phyloP scores from a whole-genome alignment of 352 stramenopile species.

The Pilasporangium apinafurcum region DNA sequence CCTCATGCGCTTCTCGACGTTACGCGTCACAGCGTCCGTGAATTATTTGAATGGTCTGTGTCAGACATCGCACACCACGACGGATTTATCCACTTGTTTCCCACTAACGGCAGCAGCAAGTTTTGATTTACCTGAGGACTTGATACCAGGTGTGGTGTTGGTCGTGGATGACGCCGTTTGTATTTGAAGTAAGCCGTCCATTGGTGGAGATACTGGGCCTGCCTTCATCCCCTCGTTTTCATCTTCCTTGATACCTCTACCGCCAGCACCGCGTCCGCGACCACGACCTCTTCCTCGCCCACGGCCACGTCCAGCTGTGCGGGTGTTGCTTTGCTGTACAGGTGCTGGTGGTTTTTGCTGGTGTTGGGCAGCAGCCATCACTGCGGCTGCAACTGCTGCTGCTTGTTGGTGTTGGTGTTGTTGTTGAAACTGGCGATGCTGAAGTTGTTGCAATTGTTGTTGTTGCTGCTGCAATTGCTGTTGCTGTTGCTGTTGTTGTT shows the following conservation, averaged over 20 bases:
- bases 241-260: slow-evolving; percentile 17
- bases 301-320: slow-evolving; percentile 3
- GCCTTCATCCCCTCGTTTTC: slow-evolving; percentile 20
- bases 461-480: slow-evolving; percentile 21
- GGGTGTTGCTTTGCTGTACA: slow-evolving; percentile 4
- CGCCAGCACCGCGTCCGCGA: slow-evolving; percentile 2
- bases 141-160: not conserved
- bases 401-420: slow-evolving; percentile 42
- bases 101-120: slow-evolving; percentile 1
- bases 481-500: slow-evolving; percentile 28
- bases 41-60: slow-evolving; percentile 6
- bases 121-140: slow-evolving; percentile 8
- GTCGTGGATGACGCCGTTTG: slow-evolving; percentile 6
- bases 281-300: slow-evolving; percentile 8
- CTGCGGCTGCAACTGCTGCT: slow-evolving; percentile 16
- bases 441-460: slow-evolving; percentile 14
- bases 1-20: slow-evolving; percentile 1
- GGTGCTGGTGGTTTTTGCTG: slow-evolving; percentile 1
- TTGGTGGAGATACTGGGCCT: slow-evolving; percentile 15
- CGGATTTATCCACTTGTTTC: slow-evolving; percentile 12
- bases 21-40: slow-evolving; percentile 6
- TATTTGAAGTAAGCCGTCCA: slow-evolving; percentile 27
- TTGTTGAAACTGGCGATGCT: slow-evolving; percentile 30
- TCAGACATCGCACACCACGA: slow-evolving; percentile 15
- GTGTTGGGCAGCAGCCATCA: slow-evolving; percentile 22